Conservation (phyloP, 2,329 filamentous ascomycete species). For the Fusarium tupiense region DNA sequence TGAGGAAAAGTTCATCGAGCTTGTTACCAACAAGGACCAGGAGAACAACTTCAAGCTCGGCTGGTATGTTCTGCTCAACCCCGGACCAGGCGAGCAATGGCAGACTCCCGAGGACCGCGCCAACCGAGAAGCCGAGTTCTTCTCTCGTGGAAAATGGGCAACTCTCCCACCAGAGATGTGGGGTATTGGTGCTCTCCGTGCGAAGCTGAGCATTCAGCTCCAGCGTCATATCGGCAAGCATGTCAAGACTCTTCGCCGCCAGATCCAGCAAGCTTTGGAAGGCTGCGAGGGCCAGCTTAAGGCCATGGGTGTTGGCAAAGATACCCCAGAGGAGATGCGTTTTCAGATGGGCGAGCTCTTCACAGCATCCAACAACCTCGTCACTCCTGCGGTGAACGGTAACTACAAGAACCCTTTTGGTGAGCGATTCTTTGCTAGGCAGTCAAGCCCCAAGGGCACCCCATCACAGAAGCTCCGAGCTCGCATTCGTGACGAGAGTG, state of each 20-base stretch:
- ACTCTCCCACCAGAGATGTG: conserved; percentile 58
- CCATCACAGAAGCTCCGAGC: conserved; percentile 62
- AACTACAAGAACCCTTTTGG: conserved; percentile 66
- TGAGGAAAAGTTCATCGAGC: conserved; percentile 64
- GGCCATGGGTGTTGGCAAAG: conserved; percentile 60
- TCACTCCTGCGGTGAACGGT: conserved; percentile 62
- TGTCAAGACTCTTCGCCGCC: conserved; percentile 59
- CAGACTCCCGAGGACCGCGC: conserved; percentile 54
- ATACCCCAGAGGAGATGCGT: conserved; percentile 63
- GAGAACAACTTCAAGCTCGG: conserved; percentile 62
- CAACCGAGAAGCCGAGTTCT: conserved; percentile 58
- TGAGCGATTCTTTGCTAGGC: conserved; percentile 61
- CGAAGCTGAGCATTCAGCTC: conserved; percentile 60
- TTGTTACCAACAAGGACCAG: conserved; percentile 60
- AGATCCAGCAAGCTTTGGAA: conserved; percentile 61
- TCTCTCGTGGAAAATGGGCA: conserved; percentile 60
- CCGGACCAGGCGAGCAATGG: conserved; percentile 58
- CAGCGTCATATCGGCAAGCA: conserved; percentile 63
- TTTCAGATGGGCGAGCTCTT: conserved; percentile 64
- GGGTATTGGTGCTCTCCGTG: conserved; percentile 56
- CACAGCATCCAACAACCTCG: conserved; percentile 62
- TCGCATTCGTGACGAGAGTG: conserved; percentile 62
- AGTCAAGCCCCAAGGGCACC: conserved; percentile 60
- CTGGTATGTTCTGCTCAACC: conserved; percentile 63
- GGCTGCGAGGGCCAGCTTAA: conserved; percentile 60